Percentiles rank a stretch among this genome's conserved stretches.
Evolutionary conservation across 108 stramenopile species (phyloP).

Genomic region (Cyclostephanos invisitatus): DNA sequence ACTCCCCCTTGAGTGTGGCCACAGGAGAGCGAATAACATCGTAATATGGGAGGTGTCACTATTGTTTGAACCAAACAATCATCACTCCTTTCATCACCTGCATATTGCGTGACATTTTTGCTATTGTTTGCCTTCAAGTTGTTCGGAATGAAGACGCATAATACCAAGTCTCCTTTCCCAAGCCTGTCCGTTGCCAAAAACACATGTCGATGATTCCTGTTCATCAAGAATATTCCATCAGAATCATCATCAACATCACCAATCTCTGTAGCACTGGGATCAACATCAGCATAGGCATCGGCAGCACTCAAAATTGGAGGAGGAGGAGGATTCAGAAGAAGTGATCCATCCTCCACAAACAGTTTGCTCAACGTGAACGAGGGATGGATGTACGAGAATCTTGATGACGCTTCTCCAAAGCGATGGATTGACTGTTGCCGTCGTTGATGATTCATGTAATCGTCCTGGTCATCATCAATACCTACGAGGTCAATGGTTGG

Average conservation of each 20-base stretch:
- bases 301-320: neutral
- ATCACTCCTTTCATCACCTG: neutral
- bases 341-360: constrained; percentile 15
- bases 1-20: neutral
- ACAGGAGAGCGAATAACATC: constrained; percentile 37
- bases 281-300: neutral
- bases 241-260: constrained; percentile 3
- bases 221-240: neutral
- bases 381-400: constrained; percentile 46
- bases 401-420: constrained; percentile 10
- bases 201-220: constrained; percentile 13
- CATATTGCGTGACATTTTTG: constrained; percentile 10
- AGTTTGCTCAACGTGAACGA: constrained; percentile 33
- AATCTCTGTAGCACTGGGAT: neutral
- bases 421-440: neutral
- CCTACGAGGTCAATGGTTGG: neutral
- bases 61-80: neutral
- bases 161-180: constrained; percentile 41
- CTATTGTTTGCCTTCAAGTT: constrained; percentile 23
- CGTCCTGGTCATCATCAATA: neutral
- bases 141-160: constrained; percentile 42
- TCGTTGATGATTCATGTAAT: neutral
- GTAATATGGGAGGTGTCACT: constrained; percentile 17
- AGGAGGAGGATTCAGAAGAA: neutral
- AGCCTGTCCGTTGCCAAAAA: constrained; percentile 42